Base-by-base conservation (phyloP, 2,329 filamentous ascomycete species). In the Cladosporium sp. region DNA sequence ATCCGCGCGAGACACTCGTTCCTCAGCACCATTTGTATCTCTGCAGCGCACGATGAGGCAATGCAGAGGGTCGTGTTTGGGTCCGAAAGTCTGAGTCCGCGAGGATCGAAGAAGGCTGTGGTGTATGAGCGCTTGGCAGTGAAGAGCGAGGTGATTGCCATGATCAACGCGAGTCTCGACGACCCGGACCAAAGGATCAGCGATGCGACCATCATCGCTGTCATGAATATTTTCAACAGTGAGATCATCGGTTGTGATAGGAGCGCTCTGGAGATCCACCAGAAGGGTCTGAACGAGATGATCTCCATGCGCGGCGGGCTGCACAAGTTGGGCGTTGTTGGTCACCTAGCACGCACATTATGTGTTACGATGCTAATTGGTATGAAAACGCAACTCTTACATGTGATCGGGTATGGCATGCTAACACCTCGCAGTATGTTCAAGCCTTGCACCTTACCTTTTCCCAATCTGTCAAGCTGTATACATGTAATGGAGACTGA, bases 41-140 rank as follows among this genome's bases (percentile, higher is more conserved):
- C 74, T 3, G 68, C 75, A 11, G 72, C 74, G 3, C 73, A 77
- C 40, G 71, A 74, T 8, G 74, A 76, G 52, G 71, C 75, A 50
- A 77, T 77, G 73, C 68, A 67, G 28, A 68, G 69, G 57, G 68
- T 65, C 12, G 62, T 67, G 2, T 65, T 67, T 23, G 66, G 68
- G 3, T 65, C 69, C 1, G 65, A 70, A 35, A 65, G 70, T 49
- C 57, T 70, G 16, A 65, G 70, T 49, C 59, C 68, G 16, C 62
- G 56, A 10, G 66, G 46, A n/a, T 31, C 46, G n/a, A 62, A 52
- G 16, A 53, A 53, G 8, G 50, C 18, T 12, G 71, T 69, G 21
- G 71, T 69, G 14, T 65, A 67, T 26, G 68, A 70, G 37, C 65
- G 71, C 7, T 62, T 71, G 59, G 68, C 66, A 33, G 72, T 73